Evolutionary conservation across 2,329 filamentous ascomycete species (phyloP), one percentile per base, ranked within the genome.

Genomic region (Phialocephala subalpina): DNA sequence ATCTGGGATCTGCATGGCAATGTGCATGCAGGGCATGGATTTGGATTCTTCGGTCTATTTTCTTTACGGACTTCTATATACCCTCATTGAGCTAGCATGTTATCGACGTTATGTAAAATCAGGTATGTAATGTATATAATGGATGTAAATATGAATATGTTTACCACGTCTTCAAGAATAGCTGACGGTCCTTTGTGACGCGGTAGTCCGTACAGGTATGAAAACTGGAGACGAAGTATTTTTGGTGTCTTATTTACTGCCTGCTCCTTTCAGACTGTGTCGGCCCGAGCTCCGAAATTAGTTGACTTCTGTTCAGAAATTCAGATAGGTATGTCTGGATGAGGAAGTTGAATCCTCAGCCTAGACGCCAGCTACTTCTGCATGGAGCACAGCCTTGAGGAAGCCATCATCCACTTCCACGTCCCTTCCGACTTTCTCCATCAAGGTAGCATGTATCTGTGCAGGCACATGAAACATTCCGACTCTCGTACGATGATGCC

Each of bases 1-100:
- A 33, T 66, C 64, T 64, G 67, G 67, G 61, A 69, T 33, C 61
- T 62, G 67, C 67, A 56, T 60, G 38, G 38, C 55, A 49, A 22
- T 27, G n/a, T 16, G 18, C 56, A 53, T 60, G 58, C 58, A 49
- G 58, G n/a, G 58, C 58, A 53, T 67, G 55, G 55, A 62, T 25
- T 58, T 59, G 14, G 8, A 42, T 60, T 40, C 25, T 36, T 55
- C 53, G 53, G 53, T 38, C 40, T 58, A 64, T 64, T 59, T 62
- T 58, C 52, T 67, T 60, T 35, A 33, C 18, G 27, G 33, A 14
- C 25, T 49, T 25, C 27, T 53, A 53, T 53, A 53, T 53, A 53
- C 49, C 49, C 49, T 53, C 49, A 18, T 33, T 53, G 49, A 53
- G 49, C 20, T 2, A 22, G 45, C 27, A 53, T 53, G 49, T 33